phyloP scores from a whole-genome alignment of 148 eudicot species.

The Rhododendron ovatum region DNA sequence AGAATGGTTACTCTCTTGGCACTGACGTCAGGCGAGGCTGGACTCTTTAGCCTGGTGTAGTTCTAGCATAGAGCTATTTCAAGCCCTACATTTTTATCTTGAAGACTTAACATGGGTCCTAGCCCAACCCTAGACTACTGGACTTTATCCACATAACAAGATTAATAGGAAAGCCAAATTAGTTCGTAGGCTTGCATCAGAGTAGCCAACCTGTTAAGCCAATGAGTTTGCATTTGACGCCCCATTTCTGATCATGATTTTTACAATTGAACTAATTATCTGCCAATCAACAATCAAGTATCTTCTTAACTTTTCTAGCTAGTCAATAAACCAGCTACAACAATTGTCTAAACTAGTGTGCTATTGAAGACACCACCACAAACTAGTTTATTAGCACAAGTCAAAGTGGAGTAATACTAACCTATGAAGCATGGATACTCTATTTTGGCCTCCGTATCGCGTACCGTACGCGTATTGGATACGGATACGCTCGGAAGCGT shows the following conservation, averaged over 20 bases:
- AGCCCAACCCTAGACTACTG: neutral
- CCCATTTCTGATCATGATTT: neutral
- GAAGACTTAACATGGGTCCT: neutral
- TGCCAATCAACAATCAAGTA: neutral
- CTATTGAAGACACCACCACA: neutral
- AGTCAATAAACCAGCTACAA: neutral
- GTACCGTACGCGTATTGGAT: too few relatives aligned
- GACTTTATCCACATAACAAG: neutral
- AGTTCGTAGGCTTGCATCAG: neutral
- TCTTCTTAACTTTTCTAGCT: neutral
- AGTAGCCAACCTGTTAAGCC: neutral
- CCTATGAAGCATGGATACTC: too few relatives aligned
- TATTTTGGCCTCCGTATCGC: too few relatives aligned
- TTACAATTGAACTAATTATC: neutral
- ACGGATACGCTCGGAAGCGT: too few relatives aligned
- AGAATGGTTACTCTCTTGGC: neutral
- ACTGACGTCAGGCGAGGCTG: neutral
- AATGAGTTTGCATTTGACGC: neutral
- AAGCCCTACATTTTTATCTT: neutral
- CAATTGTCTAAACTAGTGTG: neutral
- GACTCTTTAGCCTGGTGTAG: neutral
- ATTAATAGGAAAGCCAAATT: neutral
- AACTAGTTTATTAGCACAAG: neutral
- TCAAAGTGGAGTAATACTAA: neutral
- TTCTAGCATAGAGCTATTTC: neutral